A percentile compares a stretch with the other conserved stretches of the same genome.
These are phyloP conservation scores for Miscanthus lutarioriparius DNA, from an alignment of 176 grass and related monocot genomes.

Conservation along the genomic window DNA sequence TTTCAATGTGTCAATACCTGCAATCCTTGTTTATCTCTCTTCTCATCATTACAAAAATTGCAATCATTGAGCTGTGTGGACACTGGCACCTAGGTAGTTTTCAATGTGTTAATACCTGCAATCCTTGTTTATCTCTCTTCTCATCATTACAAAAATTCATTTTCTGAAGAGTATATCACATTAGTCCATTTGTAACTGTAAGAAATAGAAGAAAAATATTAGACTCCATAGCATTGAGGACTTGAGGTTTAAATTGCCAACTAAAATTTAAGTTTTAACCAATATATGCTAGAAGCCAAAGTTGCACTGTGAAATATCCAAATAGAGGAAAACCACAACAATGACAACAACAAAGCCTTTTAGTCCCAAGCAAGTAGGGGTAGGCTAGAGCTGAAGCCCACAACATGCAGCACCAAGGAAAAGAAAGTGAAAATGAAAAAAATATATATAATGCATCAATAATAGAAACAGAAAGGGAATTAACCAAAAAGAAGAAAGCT, in stretches of 20 bases:
- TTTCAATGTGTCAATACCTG: neutral
- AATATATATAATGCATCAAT: neutral
- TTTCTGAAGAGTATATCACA: neutral
- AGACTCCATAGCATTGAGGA: neutral
- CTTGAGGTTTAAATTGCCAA: neutral
- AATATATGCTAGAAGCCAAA: neutral
- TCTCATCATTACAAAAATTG: neutral
- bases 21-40: slow-evolving; percentile 6
- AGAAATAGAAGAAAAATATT: neutral
- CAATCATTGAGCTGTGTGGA: slow-evolving; percentile 65
- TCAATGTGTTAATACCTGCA: neutral
- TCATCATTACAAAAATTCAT: neutral
- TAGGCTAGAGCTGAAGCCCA: neutral
- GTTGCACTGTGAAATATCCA: neutral
- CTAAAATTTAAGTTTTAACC: neutral
- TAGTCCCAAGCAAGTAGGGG: neutral
- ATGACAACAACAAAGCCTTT: neutral
- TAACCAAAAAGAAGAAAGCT: neutral
- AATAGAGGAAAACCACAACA: neutral
- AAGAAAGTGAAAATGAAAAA: neutral
- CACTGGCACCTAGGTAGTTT: slow-evolving; percentile 85
- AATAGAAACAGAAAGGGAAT: neutral
- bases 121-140: neutral
- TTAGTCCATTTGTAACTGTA: neutral
- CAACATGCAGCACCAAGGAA: neutral